A percentile compares a stretch with the other conserved stretches of the same genome.
Evolutionary conservation across 2,329 filamentous ascomycete species (phyloP).

Genomic region (Aspergillus pseudonomiae): DNA sequence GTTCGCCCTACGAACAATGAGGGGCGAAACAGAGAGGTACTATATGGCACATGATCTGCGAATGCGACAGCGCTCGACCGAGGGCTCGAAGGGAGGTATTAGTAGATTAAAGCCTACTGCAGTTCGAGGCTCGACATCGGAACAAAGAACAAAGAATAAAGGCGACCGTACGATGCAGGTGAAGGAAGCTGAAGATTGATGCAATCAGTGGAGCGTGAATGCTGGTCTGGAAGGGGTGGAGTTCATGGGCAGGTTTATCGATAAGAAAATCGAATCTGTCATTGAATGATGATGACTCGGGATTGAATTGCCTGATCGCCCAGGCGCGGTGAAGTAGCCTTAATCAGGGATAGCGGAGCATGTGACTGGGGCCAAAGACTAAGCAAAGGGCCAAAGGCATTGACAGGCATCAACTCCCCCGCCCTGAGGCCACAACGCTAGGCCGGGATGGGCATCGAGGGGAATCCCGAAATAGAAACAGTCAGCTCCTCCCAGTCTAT

Average conservation of each 20-base stretch:
- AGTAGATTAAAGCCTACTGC: background rate
- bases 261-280: slow-evolving; percentile 21
- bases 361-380: slow-evolving; percentile 13
- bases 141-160: background rate
- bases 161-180: background rate
- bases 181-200: background rate
- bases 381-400: background rate
- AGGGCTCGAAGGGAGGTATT: background rate
- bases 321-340: slow-evolving; percentile 2
- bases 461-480: slow-evolving; percentile 38
- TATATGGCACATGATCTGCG: slow-evolving; percentile 22
- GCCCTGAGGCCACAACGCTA: slow-evolving; percentile 31
- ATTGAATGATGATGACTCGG: slow-evolving; percentile 4
- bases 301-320: slow-evolving; percentile 11
- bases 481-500: slow-evolving; percentile 26
- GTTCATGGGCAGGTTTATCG: slow-evolving; percentile 26
- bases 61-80: slow-evolving; percentile 2
- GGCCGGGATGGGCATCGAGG: slow-evolving; percentile 25
- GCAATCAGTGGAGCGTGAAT: background rate
- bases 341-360: slow-evolving; percentile 7
- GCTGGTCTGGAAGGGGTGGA: background rate
- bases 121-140: background rate
- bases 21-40: slow-evolving; percentile 10
- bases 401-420: slow-evolving; percentile 28
- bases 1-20: slow-evolving; percentile 18